A percentile compares a stretch with the other conserved stretches of the same genome.
phyloP scores from a whole-genome alignment of 208 protist genomes.

The Crithidia sp. region DNA sequence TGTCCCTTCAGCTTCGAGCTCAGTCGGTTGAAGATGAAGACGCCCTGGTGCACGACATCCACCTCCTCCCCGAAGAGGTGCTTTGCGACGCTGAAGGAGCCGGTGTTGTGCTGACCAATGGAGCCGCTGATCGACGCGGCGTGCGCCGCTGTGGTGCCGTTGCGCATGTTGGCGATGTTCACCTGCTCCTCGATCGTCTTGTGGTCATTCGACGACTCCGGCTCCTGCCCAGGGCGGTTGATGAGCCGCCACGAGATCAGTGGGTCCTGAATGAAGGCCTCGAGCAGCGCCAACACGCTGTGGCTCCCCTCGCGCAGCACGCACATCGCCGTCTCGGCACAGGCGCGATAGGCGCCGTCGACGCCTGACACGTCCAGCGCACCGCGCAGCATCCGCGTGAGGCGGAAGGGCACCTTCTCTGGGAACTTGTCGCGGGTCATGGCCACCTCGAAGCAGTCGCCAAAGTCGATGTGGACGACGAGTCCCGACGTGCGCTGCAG shows the following conservation, averaged over 20 bases:
- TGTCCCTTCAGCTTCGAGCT: conserved; percentile 85
- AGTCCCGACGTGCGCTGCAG: conserved; percentile 96
- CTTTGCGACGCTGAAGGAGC: conserved; percentile 39
- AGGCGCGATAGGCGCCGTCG: conserved; percentile 97
- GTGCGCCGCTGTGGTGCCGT: conserved; percentile 19
- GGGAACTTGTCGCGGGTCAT: conserved; percentile 99
- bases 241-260: conserved; percentile 99
- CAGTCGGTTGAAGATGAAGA: conserved; percentile 79
- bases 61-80: conserved; percentile 68
- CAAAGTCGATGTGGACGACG: conserved; percentile 99
- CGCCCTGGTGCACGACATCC: conserved; percentile 84
- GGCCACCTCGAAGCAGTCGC: conserved; percentile 99
- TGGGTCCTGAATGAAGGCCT: conserved; percentile 99
- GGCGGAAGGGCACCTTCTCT: conserved; percentile 99
- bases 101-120: conserved; percentile 23
- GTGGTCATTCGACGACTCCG: conserved; percentile 69
- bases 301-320: conserved; percentile 98
- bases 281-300: conserved; percentile 98
- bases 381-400: conserved; percentile 99
- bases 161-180: conserved; percentile 43
- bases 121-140: conserved; percentile 43
- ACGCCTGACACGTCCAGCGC: conserved; percentile 99
- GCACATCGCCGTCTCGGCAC: conserved; percentile 97
- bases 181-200: conserved; percentile 81
- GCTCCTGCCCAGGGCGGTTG: conserved; percentile 75